Conservation (phyloP, 495 filamentous ascomycete species). For the Penicillium ochrochloron region DNA sequence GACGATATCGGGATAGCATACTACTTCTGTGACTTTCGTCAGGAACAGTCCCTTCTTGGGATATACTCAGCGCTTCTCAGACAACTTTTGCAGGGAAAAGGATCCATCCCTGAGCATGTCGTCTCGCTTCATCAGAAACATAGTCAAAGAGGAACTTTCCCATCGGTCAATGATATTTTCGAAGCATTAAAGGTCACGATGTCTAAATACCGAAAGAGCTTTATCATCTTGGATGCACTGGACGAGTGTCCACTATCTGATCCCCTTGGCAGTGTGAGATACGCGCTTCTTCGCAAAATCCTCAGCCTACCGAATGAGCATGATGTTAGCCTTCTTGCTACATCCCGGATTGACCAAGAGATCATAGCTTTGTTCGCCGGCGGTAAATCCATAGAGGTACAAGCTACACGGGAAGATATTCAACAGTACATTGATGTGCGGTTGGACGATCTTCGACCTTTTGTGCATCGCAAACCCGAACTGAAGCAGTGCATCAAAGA, state of each 20-base stretch:
- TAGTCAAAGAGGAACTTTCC: background rate
- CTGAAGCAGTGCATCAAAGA: conserved; percentile 9
- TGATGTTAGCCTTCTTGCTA: conserved; percentile 1
- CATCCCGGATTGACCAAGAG: conserved; percentile 9
- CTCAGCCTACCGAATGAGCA: background rate
- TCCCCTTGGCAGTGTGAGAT: background rate
- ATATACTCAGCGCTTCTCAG: background rate
- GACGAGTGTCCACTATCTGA: conserved; percentile 30
- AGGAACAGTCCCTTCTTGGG: background rate
- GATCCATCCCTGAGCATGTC: background rate
- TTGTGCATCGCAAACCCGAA: conserved; percentile 1
- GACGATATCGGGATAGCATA: conserved; percentile 38
- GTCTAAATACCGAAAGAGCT: conserved; percentile 11
- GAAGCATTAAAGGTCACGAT: background rate
- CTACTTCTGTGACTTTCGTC: conserved; percentile 39
- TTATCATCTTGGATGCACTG: conserved; percentile 32
- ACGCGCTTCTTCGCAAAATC: conserved; percentile 2
- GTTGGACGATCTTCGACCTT: conserved; percentile 7
- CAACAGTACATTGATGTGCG: conserved; percentile 9
- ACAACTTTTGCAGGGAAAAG: background rate
- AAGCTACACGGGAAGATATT: conserved; percentile 14
- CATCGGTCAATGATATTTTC: background rate
- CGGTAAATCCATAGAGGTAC: conserved; percentile 3
- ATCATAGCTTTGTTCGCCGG: background rate
- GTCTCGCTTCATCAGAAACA: background rate